Evolutionary conservation across 148 eudicot genomes (phyloP).

Genomic region (Rhododendron henanense): DNA sequence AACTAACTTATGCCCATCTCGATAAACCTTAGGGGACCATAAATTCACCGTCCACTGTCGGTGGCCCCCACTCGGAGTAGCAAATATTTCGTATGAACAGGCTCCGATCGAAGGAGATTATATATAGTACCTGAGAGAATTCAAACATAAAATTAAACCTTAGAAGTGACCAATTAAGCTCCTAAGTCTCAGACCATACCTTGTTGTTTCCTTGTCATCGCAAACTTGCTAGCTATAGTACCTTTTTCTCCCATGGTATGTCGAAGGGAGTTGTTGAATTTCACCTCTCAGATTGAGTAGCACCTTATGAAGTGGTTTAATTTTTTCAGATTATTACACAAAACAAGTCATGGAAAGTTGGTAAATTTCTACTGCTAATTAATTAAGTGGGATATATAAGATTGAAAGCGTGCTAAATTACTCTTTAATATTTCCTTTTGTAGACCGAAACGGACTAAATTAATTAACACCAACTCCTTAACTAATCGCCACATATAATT

Average conservation of each 20-base stretch:
- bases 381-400: not conserved
- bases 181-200: too few relatives aligned
- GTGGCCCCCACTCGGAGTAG: too few relatives aligned
- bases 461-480: not conserved
- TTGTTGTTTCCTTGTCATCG: too few relatives aligned
- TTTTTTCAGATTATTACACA: not conserved
- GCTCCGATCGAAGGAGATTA: too few relatives aligned
- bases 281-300: not conserved
- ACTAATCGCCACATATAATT: not conserved
- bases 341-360: not conserved
- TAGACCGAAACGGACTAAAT: not conserved
- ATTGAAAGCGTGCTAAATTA: not conserved
- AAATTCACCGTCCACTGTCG: too few relatives aligned
- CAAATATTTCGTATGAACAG: too few relatives aligned
- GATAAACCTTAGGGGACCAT: too few relatives aligned
- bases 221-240: too few relatives aligned
- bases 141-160: too few relatives aligned
- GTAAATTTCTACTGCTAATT: not conserved
- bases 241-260: not conserved
- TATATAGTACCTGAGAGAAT: too few relatives aligned
- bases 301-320: not conserved
- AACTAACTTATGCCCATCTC: too few relatives aligned
- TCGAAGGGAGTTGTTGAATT: not conserved
- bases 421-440: not conserved
- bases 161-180: too few relatives aligned